A percentile compares a stretch with the other conserved stretches of the same genome.
phyloP scores from a whole-genome alignment of 495 filamentous ascomycete genomes.

The Trichoderma erinaceum region DNA sequence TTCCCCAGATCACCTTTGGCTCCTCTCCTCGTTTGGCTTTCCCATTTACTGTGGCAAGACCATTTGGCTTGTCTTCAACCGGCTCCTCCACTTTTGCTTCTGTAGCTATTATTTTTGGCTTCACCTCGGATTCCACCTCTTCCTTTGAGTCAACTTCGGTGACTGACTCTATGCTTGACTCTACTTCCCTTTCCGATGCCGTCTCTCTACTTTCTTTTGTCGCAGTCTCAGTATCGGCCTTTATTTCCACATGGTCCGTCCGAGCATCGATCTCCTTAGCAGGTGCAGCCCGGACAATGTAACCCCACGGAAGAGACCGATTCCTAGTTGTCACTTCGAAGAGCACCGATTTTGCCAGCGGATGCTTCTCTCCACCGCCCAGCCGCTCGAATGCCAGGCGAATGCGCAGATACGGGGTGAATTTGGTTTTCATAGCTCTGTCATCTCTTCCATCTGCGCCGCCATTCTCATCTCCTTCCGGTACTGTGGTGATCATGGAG shows the following conservation, averaged over 20 bases:
- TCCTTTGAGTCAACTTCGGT: neutral
- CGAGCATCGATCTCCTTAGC: neutral
- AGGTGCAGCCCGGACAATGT: constrained; percentile 11
- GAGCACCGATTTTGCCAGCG: constrained; percentile 5
- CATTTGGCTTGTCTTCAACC: neutral
- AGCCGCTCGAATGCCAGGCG: constrained; percentile 13
- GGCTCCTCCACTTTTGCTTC: neutral
- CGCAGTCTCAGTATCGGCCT: neutral
- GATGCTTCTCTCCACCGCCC: constrained; percentile 9
- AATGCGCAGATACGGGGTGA: constrained; percentile 15
- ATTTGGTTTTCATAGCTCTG: constrained; percentile 8
- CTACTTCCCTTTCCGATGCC: neutral
- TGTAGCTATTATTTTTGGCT: neutral
- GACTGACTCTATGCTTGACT: neutral
- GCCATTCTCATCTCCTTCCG: neutral
- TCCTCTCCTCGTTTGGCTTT: neutral
- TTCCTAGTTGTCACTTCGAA: constrained; percentile 15
- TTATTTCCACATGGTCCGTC: neutral
- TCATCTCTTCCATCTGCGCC: neutral
- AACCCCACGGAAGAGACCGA: constrained; percentile 14
- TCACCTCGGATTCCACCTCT: neutral
- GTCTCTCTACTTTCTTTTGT: neutral
- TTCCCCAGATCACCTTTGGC: neutral
- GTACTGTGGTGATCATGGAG: neutral
- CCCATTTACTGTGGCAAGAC: neutral